phyloP scores from a whole-genome alignment of 2,329 filamentous ascomycete species.

The Tolypocladium guangdongense region DNA sequence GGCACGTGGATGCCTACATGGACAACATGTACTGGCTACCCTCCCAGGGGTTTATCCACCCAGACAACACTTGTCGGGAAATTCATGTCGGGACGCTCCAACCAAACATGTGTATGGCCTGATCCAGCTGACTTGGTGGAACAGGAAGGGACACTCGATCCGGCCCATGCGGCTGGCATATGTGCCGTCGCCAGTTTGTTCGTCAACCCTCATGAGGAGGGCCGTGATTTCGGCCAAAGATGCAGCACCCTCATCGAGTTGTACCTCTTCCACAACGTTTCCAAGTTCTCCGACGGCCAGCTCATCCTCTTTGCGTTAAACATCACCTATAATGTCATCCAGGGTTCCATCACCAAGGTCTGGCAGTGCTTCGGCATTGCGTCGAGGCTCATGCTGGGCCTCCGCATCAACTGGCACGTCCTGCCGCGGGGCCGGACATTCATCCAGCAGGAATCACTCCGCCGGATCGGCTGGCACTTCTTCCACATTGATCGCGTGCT shows the following conservation, averaged over 20 bases:
- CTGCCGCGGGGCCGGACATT: conserved; percentile 17
- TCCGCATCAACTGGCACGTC: conserved; percentile 29
- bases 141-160: conserved; percentile 22
- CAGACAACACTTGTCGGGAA: conserved; percentile 20
- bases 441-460: conserved; percentile 22
- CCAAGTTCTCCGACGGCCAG: conserved; percentile 21
- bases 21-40: conserved; percentile 26
- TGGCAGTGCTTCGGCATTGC: conserved; percentile 29
- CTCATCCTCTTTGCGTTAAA: conserved; percentile 24
- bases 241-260: conserved; percentile 28
- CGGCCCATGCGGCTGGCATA: conserved; percentile 25
- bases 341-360: conserved; percentile 25
- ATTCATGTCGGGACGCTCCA: conserved; percentile 16
- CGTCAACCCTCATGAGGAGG: conserved; percentile 19
- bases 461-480: conserved; percentile 27
- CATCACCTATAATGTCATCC: conserved; percentile 24
- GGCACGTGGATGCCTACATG: conserved; percentile 28
- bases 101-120: not conserved
- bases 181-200: conserved; percentile 26
- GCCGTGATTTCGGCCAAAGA: conserved; percentile 23
- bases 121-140: not conserved
- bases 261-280: conserved; percentile 28
- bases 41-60: conserved; percentile 27
- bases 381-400: conserved; percentile 23
- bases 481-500: conserved; percentile 27